A percentile compares a stretch with the other conserved stretches of the same genome.
These are phyloP conservation scores for Proteromonas lacertae DNA, from an alignment of 352 stramenopile species.

Conservation along the genomic window DNA sequence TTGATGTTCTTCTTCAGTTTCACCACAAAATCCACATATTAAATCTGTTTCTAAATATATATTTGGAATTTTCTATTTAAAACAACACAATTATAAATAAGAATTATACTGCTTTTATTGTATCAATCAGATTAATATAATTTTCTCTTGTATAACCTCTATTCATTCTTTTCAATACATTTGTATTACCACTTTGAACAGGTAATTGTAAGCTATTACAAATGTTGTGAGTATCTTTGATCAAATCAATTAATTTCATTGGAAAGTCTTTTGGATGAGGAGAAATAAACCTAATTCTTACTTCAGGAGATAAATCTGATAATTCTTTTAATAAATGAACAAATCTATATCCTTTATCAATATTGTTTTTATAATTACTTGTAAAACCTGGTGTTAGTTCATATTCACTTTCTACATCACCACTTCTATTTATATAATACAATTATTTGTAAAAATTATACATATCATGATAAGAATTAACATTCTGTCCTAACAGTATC, in stretches of 20 bases:
- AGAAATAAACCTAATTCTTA: constrained; percentile 91
- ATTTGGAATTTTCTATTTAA: constrained; percentile 6
- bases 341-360: constrained; percentile 65
- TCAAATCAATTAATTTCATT: constrained; percentile 15
- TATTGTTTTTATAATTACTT: constrained; percentile 56
- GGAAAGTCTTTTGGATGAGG: constrained; percentile 67
- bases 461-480: constrained; percentile 94
- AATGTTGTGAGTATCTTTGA: constrained; percentile 61
- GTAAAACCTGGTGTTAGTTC: constrained; percentile 49
- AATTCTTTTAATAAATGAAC: constrained; percentile 74
- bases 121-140: constrained; percentile 73
- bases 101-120: too few relatives aligned
- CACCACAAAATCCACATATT: constrained; percentile 89
- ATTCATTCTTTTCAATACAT: constrained; percentile 59
- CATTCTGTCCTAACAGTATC: constrained; percentile 93
- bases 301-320: constrained; percentile 26
- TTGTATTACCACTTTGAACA: constrained; percentile 64
- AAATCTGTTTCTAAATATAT: constrained; percentile 59
- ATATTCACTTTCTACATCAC: constrained; percentile 10
- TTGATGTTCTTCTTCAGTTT: constrained; percentile 79
- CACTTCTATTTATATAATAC: too few relatives aligned
- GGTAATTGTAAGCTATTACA: constrained; percentile 91
- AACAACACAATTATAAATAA: too few relatives aligned
- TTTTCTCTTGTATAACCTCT: constrained; percentile 67
- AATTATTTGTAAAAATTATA: background rate